A percentile compares a stretch with the other conserved stretches of the same genome.
Conservation (phyloP, 768 basidiomycete species). For the Dacryopinax primogenitus region DNA sequence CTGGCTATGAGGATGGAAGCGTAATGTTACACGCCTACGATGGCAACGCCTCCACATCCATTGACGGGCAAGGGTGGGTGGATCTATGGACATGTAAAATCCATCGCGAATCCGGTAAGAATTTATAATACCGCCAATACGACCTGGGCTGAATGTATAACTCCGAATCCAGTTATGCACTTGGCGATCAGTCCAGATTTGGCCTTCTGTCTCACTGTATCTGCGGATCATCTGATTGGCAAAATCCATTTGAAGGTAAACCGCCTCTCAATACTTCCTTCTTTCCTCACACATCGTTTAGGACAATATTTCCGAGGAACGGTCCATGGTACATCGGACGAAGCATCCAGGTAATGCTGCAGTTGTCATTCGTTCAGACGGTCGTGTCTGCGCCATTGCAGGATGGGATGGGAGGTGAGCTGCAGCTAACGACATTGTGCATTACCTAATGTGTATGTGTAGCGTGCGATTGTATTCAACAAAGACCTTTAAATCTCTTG, state of each 20-base stretch:
- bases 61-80: slow-evolving; percentile 67
- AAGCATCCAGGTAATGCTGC: slow-evolving; percentile 70
- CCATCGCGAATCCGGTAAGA: slow-evolving; percentile 58
- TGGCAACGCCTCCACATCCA: slow-evolving; percentile 35
- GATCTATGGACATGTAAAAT: slow-evolving; percentile 49
- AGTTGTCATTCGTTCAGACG: slow-evolving; percentile 62
- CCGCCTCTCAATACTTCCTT: neutral
- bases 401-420: slow-evolving; percentile 90
- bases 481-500: slow-evolving; percentile 66
- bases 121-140: slow-evolving; percentile 18
- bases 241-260: slow-evolving; percentile 22
- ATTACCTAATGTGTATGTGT: neutral
- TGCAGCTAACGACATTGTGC: neutral
- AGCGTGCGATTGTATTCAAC: slow-evolving; percentile 78
- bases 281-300: neutral
- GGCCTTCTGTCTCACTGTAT: slow-evolving; percentile 59
- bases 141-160: neutral
- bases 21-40: slow-evolving; percentile 46
- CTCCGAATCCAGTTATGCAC: slow-evolving; percentile 57
- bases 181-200: slow-evolving; percentile 55
- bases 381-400: slow-evolving; percentile 69
- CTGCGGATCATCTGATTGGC: slow-evolving; percentile 53
- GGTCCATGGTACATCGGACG: slow-evolving; percentile 37
- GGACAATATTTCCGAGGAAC: slow-evolving; percentile 40
- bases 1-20: slow-evolving; percentile 78